Evolutionary conservation across 2,329 filamentous ascomycete genomes (phyloP).

Genomic region (Catunica adiposa): DNA sequence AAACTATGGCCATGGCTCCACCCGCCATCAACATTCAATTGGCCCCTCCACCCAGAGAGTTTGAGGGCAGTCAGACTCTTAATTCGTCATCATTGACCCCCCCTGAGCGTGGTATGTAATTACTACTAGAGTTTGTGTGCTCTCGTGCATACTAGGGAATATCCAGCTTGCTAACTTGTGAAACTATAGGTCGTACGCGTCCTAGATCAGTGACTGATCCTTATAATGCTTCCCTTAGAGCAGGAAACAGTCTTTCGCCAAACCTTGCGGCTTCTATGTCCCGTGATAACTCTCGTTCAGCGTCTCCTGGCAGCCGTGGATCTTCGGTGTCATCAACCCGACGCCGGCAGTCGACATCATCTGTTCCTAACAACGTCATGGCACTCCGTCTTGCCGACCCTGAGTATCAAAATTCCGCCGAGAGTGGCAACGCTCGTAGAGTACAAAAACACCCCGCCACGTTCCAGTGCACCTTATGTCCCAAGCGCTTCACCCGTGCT

Average conservation of each 20-base stretch:
- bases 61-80: conserved; percentile 39
- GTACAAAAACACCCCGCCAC: conserved; percentile 95
- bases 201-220: conserved; percentile 44
- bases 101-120: conserved; percentile 48
- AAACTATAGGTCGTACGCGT: conserved; percentile 29
- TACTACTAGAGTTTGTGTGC: no score
- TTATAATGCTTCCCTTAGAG: conserved; percentile 30
- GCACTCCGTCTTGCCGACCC: conserved; percentile 87
- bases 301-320: conserved; percentile 41
- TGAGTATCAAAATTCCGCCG: conserved; percentile 53
- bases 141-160: conserved; percentile 4
- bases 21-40: conserved; percentile 91
- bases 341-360: conserved; percentile 46
- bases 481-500: conserved; percentile 87
- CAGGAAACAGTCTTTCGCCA: conserved; percentile 28
- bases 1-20: conserved; percentile 59
- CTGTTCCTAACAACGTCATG: conserved; percentile 47
- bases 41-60: conserved; percentile 43
- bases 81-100: conserved; percentile 59
- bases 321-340: conserved; percentile 23
- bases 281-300: conserved; percentile 34
- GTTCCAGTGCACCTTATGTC: conserved; percentile 85
- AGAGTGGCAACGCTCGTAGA: conserved; percentile 52
- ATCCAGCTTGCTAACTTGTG: neutral
- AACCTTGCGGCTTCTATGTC: conserved; percentile 29